Conservation (phyloP, 1,284 basidiomycete genomes). For the Fomitopsis pinicola region DNA sequence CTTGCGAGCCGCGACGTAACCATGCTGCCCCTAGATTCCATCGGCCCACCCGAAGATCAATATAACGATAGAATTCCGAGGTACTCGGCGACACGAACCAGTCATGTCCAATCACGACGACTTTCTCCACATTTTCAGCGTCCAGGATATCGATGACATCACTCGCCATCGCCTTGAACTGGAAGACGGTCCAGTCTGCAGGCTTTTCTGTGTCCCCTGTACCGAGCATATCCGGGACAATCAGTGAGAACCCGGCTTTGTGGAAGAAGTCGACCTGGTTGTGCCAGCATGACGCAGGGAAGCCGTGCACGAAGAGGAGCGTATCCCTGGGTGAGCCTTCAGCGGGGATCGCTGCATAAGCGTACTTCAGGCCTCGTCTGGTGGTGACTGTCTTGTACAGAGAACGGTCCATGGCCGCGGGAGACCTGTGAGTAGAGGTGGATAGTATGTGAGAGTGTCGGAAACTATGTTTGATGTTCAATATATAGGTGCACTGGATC, state of each 20-base stretch:
- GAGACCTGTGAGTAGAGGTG: no score
- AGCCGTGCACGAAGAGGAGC: constrained; percentile 13
- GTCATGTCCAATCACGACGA: constrained; percentile 19
- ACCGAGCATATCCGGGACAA: constrained; percentile 51
- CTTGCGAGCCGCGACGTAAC: constrained; percentile 35
- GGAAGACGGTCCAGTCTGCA: constrained; percentile 34
- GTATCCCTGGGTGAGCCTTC: constrained; percentile 1
- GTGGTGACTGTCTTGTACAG: constrained; percentile 4
- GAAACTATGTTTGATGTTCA: no score
- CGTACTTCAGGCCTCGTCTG: constrained; percentile 9
- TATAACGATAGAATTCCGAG: background rate
- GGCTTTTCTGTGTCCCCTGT: constrained; percentile 52
- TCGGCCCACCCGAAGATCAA: background rate
- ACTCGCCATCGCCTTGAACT: constrained; percentile 31
- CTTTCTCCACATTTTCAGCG: constrained; percentile 30
- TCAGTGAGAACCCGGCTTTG: constrained; percentile 40
- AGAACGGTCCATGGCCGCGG: background rate
- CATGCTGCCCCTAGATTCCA: constrained; percentile 32
- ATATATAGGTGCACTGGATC: no score
- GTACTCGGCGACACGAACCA: background rate
- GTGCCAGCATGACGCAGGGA: constrained; percentile 9
- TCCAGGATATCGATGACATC: constrained; percentile 48
- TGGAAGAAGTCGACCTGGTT: constrained; percentile 30
- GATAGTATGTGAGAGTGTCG: no score
- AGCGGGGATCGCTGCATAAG: constrained; percentile 7